Percentiles rank a stretch among this genome's conserved stretches.
phyloP scores from a whole-genome alignment of 2,329 filamentous ascomycete genomes.

The Elsinoe australis region DNA sequence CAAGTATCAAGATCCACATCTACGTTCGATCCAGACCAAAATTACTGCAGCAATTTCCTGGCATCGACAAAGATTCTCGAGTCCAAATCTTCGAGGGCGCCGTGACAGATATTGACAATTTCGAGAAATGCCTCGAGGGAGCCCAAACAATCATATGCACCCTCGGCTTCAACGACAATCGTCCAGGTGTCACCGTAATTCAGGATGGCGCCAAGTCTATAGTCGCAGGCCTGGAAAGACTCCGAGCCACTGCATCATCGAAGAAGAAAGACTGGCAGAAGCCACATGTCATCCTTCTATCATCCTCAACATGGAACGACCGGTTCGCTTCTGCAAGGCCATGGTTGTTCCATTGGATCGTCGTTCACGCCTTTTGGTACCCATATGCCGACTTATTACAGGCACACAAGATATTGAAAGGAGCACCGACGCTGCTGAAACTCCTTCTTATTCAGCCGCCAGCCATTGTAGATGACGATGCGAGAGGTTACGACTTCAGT shows the following conservation, averaged over 20 bases:
- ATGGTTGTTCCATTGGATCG: background rate
- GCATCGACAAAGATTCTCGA: background rate
- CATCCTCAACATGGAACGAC: conserved; percentile 6
- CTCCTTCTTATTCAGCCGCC: background rate
- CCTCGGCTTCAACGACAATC: conserved; percentile 8
- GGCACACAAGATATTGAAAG: background rate
- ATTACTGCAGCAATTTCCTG: background rate
- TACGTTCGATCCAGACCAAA: conserved; percentile 9
- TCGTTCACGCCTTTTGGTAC: conserved; percentile 6
- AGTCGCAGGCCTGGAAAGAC: background rate
- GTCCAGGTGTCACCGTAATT: background rate
- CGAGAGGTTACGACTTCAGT: background rate
- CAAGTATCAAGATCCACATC: background rate
- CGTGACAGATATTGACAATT: background rate
- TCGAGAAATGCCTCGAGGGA: conserved; percentile 1
- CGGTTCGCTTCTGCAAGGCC: background rate
- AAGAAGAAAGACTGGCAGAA: background rate
- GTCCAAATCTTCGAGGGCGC: conserved; percentile 3
- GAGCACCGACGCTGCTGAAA: background rate
- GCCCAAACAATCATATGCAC: conserved; percentile 4
- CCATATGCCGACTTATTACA: background rate
- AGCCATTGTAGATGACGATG: background rate
- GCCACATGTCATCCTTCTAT: conserved; percentile 1
- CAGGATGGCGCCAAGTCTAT: conserved; percentile 1
- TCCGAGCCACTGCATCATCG: background rate